Evolutionary conservation across 1,139 yeast genomes (phyloP).

Genomic region (Lodderomyces beijingensis): DNA sequence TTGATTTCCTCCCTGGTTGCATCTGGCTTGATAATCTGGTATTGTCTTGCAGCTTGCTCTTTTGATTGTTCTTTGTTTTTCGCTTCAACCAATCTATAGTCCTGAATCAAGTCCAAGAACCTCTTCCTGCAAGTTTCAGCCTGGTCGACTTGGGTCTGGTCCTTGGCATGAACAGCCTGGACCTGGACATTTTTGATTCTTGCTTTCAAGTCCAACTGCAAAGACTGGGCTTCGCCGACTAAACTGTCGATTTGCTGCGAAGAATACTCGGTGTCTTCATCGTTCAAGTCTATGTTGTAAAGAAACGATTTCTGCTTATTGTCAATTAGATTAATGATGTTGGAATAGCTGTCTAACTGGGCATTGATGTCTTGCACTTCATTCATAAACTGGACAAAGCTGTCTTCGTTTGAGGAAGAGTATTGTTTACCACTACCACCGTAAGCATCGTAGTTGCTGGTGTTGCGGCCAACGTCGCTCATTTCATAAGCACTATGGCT

Average conservation of each 20-base stretch:
- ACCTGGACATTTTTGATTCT: slow-evolving; percentile 73
- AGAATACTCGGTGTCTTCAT: slow-evolving; percentile 67
- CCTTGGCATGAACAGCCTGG: slow-evolving; percentile 54
- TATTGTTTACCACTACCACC: slow-evolving; percentile 9
- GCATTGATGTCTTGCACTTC: slow-evolving; percentile 80
- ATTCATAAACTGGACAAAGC: slow-evolving; percentile 75
- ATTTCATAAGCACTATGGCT: slow-evolving; percentile 26
- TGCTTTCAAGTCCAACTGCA: slow-evolving; percentile 70
- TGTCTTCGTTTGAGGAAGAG: slow-evolving; percentile 36
- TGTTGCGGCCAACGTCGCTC: slow-evolving; percentile 25
- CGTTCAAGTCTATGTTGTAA: slow-evolving; percentile 72
- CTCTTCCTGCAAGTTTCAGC: slow-evolving; percentile 85
- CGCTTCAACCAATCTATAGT: slow-evolving; percentile 82
- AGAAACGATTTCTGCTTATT: slow-evolving; percentile 77
- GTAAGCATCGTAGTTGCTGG: slow-evolving; percentile 5
- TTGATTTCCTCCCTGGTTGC: slow-evolving; percentile 82
- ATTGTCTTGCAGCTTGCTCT: slow-evolving; percentile 90
- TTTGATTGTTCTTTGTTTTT: slow-evolving; percentile 81
- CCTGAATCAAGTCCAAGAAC: slow-evolving; percentile 82
- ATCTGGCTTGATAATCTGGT: slow-evolving; percentile 86
- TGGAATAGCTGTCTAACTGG: slow-evolving; percentile 76
- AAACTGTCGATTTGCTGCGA: slow-evolving; percentile 75
- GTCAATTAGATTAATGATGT: slow-evolving; percentile 70
- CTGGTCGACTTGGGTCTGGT: slow-evolving; percentile 81
- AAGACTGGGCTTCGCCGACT: slow-evolving; percentile 72